Conservation (phyloP, 805 yeast genomes). For the Candida germanica region DNA sequence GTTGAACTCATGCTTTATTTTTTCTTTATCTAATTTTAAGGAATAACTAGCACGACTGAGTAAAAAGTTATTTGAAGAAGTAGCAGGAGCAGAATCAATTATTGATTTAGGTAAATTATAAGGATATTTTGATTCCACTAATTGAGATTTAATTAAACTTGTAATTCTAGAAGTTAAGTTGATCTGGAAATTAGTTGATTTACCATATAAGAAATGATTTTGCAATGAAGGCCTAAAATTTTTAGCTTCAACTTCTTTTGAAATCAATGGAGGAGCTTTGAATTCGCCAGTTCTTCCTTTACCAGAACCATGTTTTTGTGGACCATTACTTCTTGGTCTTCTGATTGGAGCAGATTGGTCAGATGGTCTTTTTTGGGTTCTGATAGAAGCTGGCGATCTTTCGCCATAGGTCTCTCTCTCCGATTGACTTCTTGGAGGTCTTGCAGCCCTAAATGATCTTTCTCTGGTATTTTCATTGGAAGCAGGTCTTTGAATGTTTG, state of each 20-base stretch:
- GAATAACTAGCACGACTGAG: conserved; percentile 26
- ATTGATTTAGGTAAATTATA: conserved; percentile 34
- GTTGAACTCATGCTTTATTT: conserved; percentile 23
- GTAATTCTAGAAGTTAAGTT: conserved; percentile 33
- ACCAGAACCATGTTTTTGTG: no score
- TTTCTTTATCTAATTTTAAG: conserved; percentile 20
- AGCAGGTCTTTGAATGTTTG: no score
- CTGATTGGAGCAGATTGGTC: no score
- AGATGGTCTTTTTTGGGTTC: no score
- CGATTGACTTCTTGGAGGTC: no score
- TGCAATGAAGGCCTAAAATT: conserved; percentile 10
- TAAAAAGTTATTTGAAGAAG: conserved; percentile 27
- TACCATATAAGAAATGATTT: conserved; percentile 37
- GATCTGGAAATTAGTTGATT: conserved; percentile 28
- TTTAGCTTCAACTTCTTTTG: conserved; percentile 8
- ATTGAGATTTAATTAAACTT: conserved; percentile 37
- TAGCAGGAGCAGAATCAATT: conserved; percentile 18
- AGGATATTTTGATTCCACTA: conserved; percentile 40
- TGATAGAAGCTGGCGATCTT: no score
- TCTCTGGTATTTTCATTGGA: no score
- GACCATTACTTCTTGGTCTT: no score
- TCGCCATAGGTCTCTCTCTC: no score
- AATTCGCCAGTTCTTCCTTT: not conserved
- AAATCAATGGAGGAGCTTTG: conserved; percentile 2
- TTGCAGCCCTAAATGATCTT: no score